Evolutionary conservation across 2,329 filamentous ascomycete species (phyloP), one percentile per base, ranked within the genome.

Genomic region (Colletotrichum horii): DNA sequence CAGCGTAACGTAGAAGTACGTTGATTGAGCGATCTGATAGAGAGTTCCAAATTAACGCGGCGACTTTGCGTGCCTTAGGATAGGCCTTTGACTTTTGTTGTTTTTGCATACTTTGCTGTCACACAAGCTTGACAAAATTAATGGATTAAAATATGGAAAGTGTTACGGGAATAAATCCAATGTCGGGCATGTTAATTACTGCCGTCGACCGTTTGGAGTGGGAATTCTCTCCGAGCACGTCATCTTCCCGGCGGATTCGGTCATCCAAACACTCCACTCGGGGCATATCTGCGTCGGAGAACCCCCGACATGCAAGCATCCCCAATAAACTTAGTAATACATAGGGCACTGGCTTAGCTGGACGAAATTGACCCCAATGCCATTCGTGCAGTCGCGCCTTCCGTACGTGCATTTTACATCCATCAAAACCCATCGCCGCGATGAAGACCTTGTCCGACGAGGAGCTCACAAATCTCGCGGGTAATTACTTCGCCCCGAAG

Each of bases 401-500:
- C 38, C 19, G 38, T 48, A n/a, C 38, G 19, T 48, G 11, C 38
- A 48, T 48, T 2, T 48, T 1, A 0, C 38, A 48, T 48, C 0
- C 19, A 48, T n/a, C 22, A 26, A 56, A 56, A 26, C 24, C n/a
- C 52, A 26, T 9, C 22, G 34, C 32, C 61, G 67, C 24, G 22
- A 79, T 80, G 78, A 80, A 80, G 77, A 76, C 75, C 7, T 64
- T 80, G 9, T 76, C 79, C 7, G 74, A 80, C 16, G 66, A 78
- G 8, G 69, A 81, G 66, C 79, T 81, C 14, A 26, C 12, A 8
- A 52, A 68, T 2, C 74, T 80, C 4, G 79, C 79, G 9, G 81
- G 80, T 12, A 30, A 77, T 15, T 82, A 82, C 60, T 81, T 81
- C 66, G 80, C 80, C 1, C 81, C 82, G 3, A 64, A 66, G 11